Percentiles rank a stretch among this genome's conserved stretches.
Evolutionary conservation across 2,329 filamentous ascomycete species (phyloP).

Genomic region (Aspergillus latus): DNA sequence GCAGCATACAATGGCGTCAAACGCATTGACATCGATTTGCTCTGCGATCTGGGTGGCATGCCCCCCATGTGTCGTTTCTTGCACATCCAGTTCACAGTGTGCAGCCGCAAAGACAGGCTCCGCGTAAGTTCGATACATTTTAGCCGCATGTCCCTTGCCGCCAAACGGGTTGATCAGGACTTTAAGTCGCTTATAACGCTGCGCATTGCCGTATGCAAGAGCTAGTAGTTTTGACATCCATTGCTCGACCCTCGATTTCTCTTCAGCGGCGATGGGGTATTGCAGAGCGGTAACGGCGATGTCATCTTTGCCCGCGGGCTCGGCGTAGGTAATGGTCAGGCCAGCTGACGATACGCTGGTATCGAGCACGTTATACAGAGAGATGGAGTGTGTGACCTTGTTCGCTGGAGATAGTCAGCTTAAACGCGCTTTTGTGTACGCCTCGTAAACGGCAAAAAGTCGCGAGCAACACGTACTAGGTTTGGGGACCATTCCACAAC

Average conservation of each 20-base stretch:
- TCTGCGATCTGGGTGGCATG: conserved; percentile 77
- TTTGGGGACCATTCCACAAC: conserved; percentile 56
- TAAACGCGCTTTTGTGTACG: conserved; percentile 3
- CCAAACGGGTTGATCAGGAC: conserved; percentile 89
- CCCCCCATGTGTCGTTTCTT: conserved; percentile 68
- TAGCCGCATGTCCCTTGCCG: conserved; percentile 73
- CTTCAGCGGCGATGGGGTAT: conserved; percentile 58
- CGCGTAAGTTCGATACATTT: conserved; percentile 71
- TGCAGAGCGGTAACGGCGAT: conserved; percentile 62
- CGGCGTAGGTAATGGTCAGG: conserved; percentile 72
- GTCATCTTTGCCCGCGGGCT: conserved; percentile 57
- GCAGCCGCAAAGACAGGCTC: conserved; percentile 82
- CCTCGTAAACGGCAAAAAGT: not conserved
- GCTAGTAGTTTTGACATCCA: conserved; percentile 68
- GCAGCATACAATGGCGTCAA: conserved; percentile 82
- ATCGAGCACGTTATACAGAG: conserved; percentile 83
- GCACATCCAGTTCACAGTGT: conserved; percentile 70
- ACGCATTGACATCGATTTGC: conserved; percentile 72
- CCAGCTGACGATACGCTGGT: conserved; percentile 62
- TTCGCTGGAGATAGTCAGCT: conserved; percentile 34
- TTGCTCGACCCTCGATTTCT: conserved; percentile 49
- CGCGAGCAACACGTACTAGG: conserved; percentile 43
- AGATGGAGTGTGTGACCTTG: conserved; percentile 60
- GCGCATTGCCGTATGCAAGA: conserved; percentile 68
- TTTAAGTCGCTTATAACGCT: conserved; percentile 74